Base-by-base conservation (phyloP, 2,329 filamentous ascomycete genomes). In the Rhexocercosporidium sp. region DNA sequence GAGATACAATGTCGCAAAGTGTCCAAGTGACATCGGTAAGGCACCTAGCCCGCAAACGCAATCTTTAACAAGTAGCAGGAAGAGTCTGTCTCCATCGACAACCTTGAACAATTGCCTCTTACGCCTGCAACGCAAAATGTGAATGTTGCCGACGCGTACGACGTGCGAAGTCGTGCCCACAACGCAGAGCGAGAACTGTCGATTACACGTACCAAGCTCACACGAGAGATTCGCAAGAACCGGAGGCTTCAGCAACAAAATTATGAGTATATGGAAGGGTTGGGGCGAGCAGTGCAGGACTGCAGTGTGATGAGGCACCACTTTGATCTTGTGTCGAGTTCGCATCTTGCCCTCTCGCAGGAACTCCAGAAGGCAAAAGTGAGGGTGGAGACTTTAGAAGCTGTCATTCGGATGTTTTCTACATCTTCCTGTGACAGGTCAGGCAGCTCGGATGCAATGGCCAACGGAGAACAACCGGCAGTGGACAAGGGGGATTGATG, bases 321-420 rank as follows among this genome's bases (percentile, higher is more conserved):
- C 44, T 67, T 51, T 54, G 56, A 69, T 41, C 49, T 65, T 59
- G 60, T 67, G 25, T 67, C 62, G 22, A 69, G 66, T 49, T 54
- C 49, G 22, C 62, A 62, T 54, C 31, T 65, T 25, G 57, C 47
- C 34, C 56, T 69, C 29, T 68, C 57, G 59, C 44, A 62, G 34
- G 56, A 71, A 11, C 20, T 64, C 51, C 27, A 61, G 27, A 69
- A 65, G 34, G 37, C 60, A 34, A 69, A 65, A 54, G 59, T 65
- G 47, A 68, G 66, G 41, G 59, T 70, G 27, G 64, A 66, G 20
- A 66, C 60, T 59, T 68, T 71, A 44, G 64, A 71, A 63, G 70
- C 68, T 63, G 56, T 71, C 25, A 69, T 71, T 59, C 34, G 22
- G 34, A 59, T 44, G 34, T 34, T 59, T 41, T 57, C 31, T 57